Base-by-base conservation (phyloP, 2,329 filamentous ascomycete species). In the Amauroascus niger region DNA sequence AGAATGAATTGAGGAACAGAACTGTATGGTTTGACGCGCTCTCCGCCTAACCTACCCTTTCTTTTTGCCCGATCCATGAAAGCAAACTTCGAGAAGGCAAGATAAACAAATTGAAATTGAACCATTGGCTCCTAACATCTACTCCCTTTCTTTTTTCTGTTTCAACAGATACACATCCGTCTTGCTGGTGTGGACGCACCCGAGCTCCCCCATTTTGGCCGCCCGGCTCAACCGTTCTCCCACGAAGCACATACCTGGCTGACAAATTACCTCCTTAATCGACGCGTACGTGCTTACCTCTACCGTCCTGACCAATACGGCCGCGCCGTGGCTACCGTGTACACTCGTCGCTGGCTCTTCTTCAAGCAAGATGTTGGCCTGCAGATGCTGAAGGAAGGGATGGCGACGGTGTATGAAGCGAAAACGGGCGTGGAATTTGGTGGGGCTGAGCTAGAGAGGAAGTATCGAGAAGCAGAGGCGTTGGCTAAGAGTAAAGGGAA, bases 101-200 rank as follows among this genome's bases (percentile, higher is more conserved):
- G n/a, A n/a, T n/a, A n/a, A n/a, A n/a, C n/a, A n/a, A n/a, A n/a
- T n/a, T n/a, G n/a, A n/a, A n/a, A n/a, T 16, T 11, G 11, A 43
- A 43, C 40, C 22, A 8, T 35, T 35, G 33, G n/a, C 13, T 35
- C 33, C 35, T 39, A 39, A 39, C 35, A 43, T n/a, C 7, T 28
- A 16, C 24, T 43, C 24, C 40, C 13, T 24, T 9, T 20, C 20
- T n/a, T 45, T 16, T 14, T 11, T 20, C 14, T 40, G 6, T 8
- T 26, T 43, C 1, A 6, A 48, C 54, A 72, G 86, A 87, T 98
- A 61, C 82, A 90, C 49, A 79, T 98, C 54, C 87, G 93, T 26
- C 78, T 98, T 54, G 93, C 93, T 14, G 93, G 93, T 48, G 75
- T 98, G 52, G 93, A 98, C 69, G 93, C 94, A 9, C 93, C 93